Percentiles rank a stretch among this genome's conserved stretches.
phyloP scores from a whole-genome alignment of 148 eudicot species.

The Fagopyrum esculentum region DNA sequence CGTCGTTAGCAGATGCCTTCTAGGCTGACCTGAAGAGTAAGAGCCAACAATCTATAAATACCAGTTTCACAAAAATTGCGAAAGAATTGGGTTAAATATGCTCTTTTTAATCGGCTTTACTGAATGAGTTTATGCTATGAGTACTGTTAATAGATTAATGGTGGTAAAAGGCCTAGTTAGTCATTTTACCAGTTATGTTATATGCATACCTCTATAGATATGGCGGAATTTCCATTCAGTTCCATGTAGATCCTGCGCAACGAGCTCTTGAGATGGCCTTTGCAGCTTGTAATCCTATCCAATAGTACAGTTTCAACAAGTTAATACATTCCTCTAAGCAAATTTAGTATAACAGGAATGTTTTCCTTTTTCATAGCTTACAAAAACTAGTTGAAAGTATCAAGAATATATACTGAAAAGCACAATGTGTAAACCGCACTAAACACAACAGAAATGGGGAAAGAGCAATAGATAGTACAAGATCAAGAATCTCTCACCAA shows the following conservation, averaged over 20 bases:
- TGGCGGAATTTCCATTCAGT: constrained; percentile 92
- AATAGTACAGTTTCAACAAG: background rate
- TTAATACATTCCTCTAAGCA: too few relatives aligned
- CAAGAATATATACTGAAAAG: background rate
- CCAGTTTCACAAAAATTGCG: background rate
- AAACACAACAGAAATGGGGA: constrained; percentile 1
- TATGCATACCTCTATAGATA: constrained; percentile 66
- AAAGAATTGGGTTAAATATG: too few relatives aligned
- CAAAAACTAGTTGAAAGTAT: background rate
- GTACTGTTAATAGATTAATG: too few relatives aligned
- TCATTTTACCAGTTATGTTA: background rate
- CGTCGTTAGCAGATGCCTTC: constrained; percentile 87
- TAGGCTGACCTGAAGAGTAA: constrained; percentile 71
- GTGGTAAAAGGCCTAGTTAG: too few relatives aligned
- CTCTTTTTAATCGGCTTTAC: too few relatives aligned
- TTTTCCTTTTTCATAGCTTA: background rate
- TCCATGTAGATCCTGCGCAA: constrained; percentile 87
- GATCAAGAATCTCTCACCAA: constrained; percentile 39
- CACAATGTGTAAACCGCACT: background rate
- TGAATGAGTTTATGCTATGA: too few relatives aligned
- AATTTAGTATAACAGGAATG: background rate
- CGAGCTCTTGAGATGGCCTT: constrained; percentile 88
- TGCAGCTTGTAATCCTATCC: constrained; percentile 70
- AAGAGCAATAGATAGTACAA: background rate
- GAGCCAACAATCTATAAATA: background rate